Evolutionary conservation across 495 filamentous ascomycete genomes (phyloP).

Genomic region (Xylaria telfairii): DNA sequence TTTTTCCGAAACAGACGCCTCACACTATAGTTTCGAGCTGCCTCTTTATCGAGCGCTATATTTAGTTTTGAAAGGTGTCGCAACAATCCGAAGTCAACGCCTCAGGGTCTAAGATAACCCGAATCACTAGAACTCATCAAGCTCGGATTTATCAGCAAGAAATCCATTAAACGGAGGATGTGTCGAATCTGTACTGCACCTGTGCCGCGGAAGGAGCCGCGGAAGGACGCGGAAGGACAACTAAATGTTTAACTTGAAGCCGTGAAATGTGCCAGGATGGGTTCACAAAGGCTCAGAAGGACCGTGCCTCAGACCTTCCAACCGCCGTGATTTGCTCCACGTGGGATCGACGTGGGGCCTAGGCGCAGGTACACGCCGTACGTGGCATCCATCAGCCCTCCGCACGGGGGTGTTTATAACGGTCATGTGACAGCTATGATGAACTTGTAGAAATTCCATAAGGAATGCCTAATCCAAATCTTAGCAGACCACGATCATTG

Average conservation of each 20-base stretch:
- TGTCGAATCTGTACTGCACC: background rate
- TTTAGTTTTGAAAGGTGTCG: too few relatives aligned
- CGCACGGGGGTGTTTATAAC: background rate
- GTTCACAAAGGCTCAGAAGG: background rate
- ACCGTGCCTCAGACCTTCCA: background rate
- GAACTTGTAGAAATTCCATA: background rate
- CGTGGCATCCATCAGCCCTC: background rate
- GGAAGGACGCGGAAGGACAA: background rate
- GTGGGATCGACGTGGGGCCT: background rate
- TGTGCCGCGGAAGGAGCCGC: constrained; percentile 4
- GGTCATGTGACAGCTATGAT: background rate
- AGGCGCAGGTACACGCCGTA: constrained; percentile 2
- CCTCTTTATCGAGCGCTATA: background rate
- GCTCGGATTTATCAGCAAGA: constrained; percentile 1
- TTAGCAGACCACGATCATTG: background rate
- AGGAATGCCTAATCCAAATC: background rate
- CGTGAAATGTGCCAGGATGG: background rate
- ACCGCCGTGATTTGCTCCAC: background rate
- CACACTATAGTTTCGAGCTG: background rate
- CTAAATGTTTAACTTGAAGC: background rate
- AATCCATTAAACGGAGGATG: background rate
- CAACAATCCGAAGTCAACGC: background rate
- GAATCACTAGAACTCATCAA: background rate
- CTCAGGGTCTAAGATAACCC: background rate
- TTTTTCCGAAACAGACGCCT: background rate